Evolutionary conservation across 2,329 filamentous ascomycete species (phyloP).

Genomic region (Anthostomella pinea): DNA sequence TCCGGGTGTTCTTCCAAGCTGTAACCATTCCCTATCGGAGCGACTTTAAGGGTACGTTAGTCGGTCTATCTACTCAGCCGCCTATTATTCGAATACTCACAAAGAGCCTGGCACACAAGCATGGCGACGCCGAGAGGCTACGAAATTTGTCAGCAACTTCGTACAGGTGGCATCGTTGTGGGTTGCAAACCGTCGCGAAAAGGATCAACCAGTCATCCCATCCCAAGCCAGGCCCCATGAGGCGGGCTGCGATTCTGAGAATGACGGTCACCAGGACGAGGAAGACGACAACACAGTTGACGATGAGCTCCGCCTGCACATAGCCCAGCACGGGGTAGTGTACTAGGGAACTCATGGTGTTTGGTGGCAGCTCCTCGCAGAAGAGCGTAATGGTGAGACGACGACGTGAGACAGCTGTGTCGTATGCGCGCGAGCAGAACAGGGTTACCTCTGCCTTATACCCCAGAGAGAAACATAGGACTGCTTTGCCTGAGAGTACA

Average conservation of each 20-base stretch:
- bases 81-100: constrained; percentile 5
- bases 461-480: too few species aligned
- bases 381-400: too few species aligned
- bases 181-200: constrained; percentile 21
- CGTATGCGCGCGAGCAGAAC: too few species aligned
- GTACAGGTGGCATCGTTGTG: too few species aligned
- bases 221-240: constrained; percentile 32
- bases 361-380: too few species aligned
- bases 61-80: constrained; percentile 1
- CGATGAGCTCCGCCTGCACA: constrained; percentile 27
- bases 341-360: too few species aligned
- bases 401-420: too few species aligned
- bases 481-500: too few species aligned
- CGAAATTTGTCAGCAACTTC: too few species aligned
- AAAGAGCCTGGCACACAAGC: constrained; percentile 17
- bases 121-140: constrained; percentile 17
- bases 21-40: constrained; percentile 17
- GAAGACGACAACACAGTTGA: constrained; percentile 32
- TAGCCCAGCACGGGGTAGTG: constrained; percentile 22
- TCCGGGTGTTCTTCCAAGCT: constrained; percentile 12
- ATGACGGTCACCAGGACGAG: constrained; percentile 28
- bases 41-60: constrained; percentile 3
- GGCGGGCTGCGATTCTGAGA: constrained; percentile 27
- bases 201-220: constrained; percentile 33
- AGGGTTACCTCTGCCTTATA: too few species aligned